These are phyloP conservation scores for Plasmodium falciparum DNA, from an alignment of 169 alveolate genomes.

Conservation along the genomic window DNA sequence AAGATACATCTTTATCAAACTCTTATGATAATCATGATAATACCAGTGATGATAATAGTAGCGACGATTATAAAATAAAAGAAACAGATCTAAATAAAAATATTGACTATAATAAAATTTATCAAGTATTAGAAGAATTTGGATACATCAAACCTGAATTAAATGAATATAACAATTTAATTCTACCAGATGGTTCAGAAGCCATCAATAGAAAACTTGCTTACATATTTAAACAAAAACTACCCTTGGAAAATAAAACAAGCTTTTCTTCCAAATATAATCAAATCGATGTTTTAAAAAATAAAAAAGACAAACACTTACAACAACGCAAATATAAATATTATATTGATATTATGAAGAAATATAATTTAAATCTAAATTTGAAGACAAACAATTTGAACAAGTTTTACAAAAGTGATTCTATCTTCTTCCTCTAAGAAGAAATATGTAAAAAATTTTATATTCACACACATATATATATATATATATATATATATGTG, in stretches of 20 bases:
- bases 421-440: slow-evolving; percentile 53
- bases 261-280: slow-evolving; percentile 15
- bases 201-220: slow-evolving; percentile 89
- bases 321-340: slow-evolving; percentile 32
- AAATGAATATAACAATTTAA: slow-evolving; percentile 86
- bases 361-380: slow-evolving; percentile 59
- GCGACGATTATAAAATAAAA: slow-evolving; percentile 61
- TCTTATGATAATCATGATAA: neutral
- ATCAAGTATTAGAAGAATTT: slow-evolving; percentile 55
- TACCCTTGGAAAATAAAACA: slow-evolving; percentile 68
- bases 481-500: too few species aligned
- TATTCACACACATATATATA: too few species aligned
- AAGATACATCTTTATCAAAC: neutral
- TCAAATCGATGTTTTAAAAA: slow-evolving; percentile 50
- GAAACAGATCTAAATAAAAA: slow-evolving; percentile 66
- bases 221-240: slow-evolving; percentile 87
- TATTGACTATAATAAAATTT: slow-evolving; percentile 25
- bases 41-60: slow-evolving; percentile 6
- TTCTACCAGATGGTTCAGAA: slow-evolving; percentile 90
- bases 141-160: slow-evolving; percentile 72
- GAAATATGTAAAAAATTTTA: neutral
- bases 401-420: slow-evolving; percentile 68
- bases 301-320: slow-evolving; percentile 30
- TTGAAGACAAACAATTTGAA: slow-evolving; percentile 66
- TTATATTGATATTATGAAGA: slow-evolving; percentile 42